Conservation (phyloP, 1,284 basidiomycete species). For the Afroboletus lepidellus region DNA sequence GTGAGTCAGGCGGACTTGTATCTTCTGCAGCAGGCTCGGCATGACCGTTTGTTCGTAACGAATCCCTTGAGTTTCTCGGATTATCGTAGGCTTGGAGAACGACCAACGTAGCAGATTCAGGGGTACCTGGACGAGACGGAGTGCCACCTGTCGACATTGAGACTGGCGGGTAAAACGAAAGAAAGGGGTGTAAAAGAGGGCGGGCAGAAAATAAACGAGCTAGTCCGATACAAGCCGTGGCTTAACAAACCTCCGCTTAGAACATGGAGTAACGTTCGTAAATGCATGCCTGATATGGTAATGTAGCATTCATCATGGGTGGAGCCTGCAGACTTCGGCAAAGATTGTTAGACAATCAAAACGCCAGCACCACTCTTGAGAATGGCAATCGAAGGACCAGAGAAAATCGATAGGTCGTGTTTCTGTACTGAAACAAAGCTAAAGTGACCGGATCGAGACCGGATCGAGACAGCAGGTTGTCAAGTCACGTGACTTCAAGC, state of each 20-base stretch:
- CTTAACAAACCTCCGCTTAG: slow-evolving; percentile 9
- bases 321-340: slow-evolving; percentile 1
- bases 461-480: too few relatives aligned
- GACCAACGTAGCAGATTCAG: slow-evolving; percentile 33
- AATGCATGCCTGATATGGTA: slow-evolving; percentile 31
- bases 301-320: not conserved
- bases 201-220: slow-evolving; percentile 20
- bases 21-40: slow-evolving; percentile 7
- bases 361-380: too few relatives aligned
- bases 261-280: slow-evolving; percentile 29
- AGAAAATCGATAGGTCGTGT: too few relatives aligned
- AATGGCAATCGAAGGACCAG: not conserved
- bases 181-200: slow-evolving; percentile 6
- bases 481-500: too few relatives aligned
- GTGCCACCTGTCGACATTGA: slow-evolving; percentile 14
- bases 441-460: too few relatives aligned
- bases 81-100: slow-evolving; percentile 29
- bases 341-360: not conserved
- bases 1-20: slow-evolving; percentile 13
- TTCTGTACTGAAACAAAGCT: too few relatives aligned
- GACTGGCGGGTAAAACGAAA: slow-evolving; percentile 7
- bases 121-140: slow-evolving; percentile 17
- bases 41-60: not conserved
- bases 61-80: not conserved
- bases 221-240: slow-evolving; percentile 8